Base-by-base conservation (phyloP, 2,329 filamentous ascomycete species). In the Apiospora saccharicola region DNA sequence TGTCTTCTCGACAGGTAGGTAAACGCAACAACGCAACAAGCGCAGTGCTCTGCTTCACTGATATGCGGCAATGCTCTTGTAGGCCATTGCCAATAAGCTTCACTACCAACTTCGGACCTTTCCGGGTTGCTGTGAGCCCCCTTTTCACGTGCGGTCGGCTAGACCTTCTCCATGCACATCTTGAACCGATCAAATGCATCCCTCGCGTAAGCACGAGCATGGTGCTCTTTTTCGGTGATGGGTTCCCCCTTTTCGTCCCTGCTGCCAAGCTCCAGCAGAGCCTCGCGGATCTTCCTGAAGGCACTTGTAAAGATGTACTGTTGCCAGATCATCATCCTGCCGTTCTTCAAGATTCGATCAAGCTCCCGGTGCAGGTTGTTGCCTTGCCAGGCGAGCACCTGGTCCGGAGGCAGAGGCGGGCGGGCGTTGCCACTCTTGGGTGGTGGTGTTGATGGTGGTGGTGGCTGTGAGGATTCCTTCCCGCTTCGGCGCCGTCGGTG, bases 141-240 rank as follows among this genome's bases (percentile, higher is more conserved):
- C 19, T 24, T 41, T 24, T 22, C 57, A 41, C 19, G 34, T 14
- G 34, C n/a, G 57, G 34, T 14, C 22, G 57, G 19, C 57, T 47
- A 68, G 30, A 30, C 67, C 34, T 68, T 68, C 67, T 68, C 43
- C 67, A 68, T 68, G 22, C 30, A 51, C 34, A 37, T 24, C 37
- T 53, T 70, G 47, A 53, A 53, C 7, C 68, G 68, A 44, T 70
- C 68, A 37, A 70, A 53, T 16, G 68, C 68, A 16, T 34, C 37
- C 41, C 47, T 43, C 16, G 68, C 68, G 19, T 51, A 14, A 10
- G 34, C 47, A 6, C 67, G 67, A 44, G 67, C 41, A 19, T 41
- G 67, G n/a, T 44, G 12, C 12, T 68, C 67, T 46, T 7, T 13
- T 14, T 46, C 67, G 14, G 67, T 47, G n/a, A 46, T n/a, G 26